phyloP scores from a whole-genome alignment of 192 early-diverging fungal genomes.

The Coemansia aciculifera region DNA sequence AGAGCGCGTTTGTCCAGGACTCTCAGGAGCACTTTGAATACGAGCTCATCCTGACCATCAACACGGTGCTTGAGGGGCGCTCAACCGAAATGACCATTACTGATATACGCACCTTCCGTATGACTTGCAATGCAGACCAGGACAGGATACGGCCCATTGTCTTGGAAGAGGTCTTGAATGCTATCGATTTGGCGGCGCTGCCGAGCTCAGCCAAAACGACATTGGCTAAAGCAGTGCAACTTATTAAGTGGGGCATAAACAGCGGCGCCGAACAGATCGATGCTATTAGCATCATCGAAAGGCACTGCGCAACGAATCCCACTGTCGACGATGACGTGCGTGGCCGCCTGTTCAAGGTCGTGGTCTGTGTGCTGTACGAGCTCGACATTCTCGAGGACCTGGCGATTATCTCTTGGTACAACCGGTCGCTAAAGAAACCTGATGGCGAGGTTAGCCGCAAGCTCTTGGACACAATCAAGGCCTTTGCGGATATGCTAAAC shows the following conservation, averaged over 20 bases:
- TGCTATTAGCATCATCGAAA: conserved; percentile 56
- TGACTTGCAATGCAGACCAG: conserved; percentile 82
- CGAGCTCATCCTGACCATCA: conserved; percentile 72
- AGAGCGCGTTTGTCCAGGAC: conserved; percentile 45
- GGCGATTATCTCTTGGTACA: conserved; percentile 74
- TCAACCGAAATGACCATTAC: conserved; percentile 70
- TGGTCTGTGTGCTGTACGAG: conserved; percentile 72
- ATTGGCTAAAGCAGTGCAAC: conserved; percentile 66
- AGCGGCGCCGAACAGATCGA: conserved; percentile 76
- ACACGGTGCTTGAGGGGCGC: conserved; percentile 81
- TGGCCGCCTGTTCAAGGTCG: conserved; percentile 59
- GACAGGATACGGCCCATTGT: conserved; percentile 74
- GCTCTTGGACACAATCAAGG: conserved; percentile 59
- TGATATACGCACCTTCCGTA: conserved; percentile 85
- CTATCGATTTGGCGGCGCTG: conserved; percentile 59
- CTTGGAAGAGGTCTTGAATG: conserved; percentile 67
- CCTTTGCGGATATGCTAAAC: conserved; percentile 70
- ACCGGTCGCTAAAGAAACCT: conserved; percentile 51
- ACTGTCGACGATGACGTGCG: conserved; percentile 38
- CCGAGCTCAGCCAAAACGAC: conserved; percentile 41
- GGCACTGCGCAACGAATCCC: conserved; percentile 50
- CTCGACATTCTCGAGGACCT: conserved; percentile 82
- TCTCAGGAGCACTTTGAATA: conserved; percentile 67
- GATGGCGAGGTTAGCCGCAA: conserved; percentile 39
- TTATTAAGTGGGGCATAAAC: conserved; percentile 70